Evolutionary conservation across 1,284 basidiomycete species (phyloP), one percentile per base, ranked within the genome.

Genomic region (Puccinia triticina): DNA sequence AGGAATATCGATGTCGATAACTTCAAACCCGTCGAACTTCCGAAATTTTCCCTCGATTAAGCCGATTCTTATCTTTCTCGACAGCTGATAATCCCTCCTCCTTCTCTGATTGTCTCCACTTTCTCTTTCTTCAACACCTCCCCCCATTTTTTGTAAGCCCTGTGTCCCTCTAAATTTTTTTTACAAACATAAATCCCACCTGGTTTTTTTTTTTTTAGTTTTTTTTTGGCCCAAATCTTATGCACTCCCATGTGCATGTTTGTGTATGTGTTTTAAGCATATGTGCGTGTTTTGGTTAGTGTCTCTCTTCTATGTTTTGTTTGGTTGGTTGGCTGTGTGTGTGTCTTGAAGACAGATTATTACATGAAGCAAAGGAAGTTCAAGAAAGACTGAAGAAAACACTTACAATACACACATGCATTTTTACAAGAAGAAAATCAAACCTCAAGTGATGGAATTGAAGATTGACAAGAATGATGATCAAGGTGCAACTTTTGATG

Each of bases 1-100:
- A 92, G 93, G 87, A 92, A 92, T 76, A 95, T 99, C 88, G 91
- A 93, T 87, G 88, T 99, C 87, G 92, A 97, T 88, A 91, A 91
- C 86, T 98, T 98, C 90, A 83, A 14, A 46, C 53, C 59, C 1
- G 77, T 79, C 37, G 59, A 64, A 40, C 50, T 79, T 37, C 76
- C 76, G 23, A 78, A 78, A 48, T 66, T 78, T 32, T 34, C 76
- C 16, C 53, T 78, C 37, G 76, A 78, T 53, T 78, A 64, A 74
- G 48, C 50, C 46, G 1, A 32, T 23, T 48, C n/a, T n/a, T 21
- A 2, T 71, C 18, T 34, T 4, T 34, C 7, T 48, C 34, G 1
- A 5, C 12, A 8, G 11, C 40, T 7, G 46, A 5, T 5, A 18
- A 46, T 48, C 67, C 26, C 46, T 16, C 46, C 67, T 29, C 46